These are phyloP conservation scores for Themeda triandra DNA, from an alignment of 176 grass and related monocot genomes.

Conservation along the genomic window DNA sequence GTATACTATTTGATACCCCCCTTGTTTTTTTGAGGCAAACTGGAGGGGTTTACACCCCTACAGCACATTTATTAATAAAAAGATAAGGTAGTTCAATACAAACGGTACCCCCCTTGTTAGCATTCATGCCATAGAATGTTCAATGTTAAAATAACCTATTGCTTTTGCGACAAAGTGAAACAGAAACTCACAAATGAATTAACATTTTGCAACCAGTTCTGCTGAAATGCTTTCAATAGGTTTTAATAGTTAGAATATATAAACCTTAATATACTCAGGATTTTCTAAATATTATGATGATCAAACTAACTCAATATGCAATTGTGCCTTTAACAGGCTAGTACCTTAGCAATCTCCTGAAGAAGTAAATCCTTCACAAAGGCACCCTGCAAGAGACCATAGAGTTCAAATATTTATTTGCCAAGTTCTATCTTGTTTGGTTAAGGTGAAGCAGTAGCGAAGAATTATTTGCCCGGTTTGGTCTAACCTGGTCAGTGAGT, in stretches of 20 bases:
- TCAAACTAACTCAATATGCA: not conserved
- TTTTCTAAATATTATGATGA: constrained; percentile 12
- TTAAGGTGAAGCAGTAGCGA: constrained; percentile 14
- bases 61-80: too few species aligned
- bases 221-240: not conserved
- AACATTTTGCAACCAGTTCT: not conserved
- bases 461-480: constrained; percentile 2
- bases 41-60: too few species aligned
- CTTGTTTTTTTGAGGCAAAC: too few species aligned
- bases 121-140: not conserved
- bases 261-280: not conserved
- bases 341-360: constrained; percentile 93
- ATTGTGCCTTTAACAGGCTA: not conserved
- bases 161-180: not conserved
- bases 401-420: constrained; percentile 29
- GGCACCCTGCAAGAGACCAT: constrained; percentile 68
- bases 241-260: not conserved
- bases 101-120: not conserved
- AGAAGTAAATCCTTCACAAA: constrained; percentile 98
- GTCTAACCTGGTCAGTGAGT: constrained; percentile 75
- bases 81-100: too few species aligned
- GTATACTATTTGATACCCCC: not conserved
- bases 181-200: constrained; percentile 8
- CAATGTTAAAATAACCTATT: not conserved
- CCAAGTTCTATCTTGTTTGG: constrained; percentile 1